Evolutionary conservation across 768 basidiomycete species (phyloP).

Genomic region (Trichaptum fuscoviolaceum): DNA sequence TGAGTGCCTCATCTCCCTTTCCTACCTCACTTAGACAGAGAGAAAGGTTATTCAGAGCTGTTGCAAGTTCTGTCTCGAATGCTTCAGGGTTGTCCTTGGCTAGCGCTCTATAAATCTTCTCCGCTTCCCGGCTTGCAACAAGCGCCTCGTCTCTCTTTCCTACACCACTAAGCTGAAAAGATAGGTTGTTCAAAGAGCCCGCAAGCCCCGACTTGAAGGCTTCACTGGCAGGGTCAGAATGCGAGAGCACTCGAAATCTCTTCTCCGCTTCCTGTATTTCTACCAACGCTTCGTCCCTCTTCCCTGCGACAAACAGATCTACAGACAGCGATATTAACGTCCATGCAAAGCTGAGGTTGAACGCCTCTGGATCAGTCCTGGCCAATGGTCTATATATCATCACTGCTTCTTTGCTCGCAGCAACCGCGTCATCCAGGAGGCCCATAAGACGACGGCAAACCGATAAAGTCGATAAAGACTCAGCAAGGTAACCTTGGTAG

Average conservation of each 20-base stretch:
- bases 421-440: neutral
- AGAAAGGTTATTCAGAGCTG: constrained; percentile 5
- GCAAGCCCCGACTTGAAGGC: neutral
- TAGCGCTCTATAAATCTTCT: neutral
- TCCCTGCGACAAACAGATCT: neutral
- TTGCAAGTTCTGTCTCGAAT: neutral
- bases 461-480: constrained; percentile 9
- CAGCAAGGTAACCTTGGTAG: constrained; percentile 6
- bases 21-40: constrained; percentile 7
- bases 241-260: too few species aligned
- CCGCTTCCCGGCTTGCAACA: constrained; percentile 4
- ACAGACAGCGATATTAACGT: constrained; percentile 4
- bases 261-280: too few species aligned
- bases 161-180: constrained; percentile 4
- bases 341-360: constrained; percentile 7
- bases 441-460: constrained; percentile 6
- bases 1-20: constrained; percentile 10
- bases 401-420: constrained; percentile 8
- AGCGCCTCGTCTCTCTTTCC: constrained; percentile 9
- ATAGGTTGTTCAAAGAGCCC: constrained; percentile 5
- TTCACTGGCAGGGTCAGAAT: too few species aligned
- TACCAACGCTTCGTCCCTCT: too few species aligned
- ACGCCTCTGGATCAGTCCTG: constrained; percentile 3
- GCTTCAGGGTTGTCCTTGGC: neutral
- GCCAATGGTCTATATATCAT: constrained; percentile 9